Percentiles rank a stretch among this genome's conserved stretches.
Evolutionary conservation across 495 filamentous ascomycete species (phyloP).

Genomic region (Aspergillus avenaceus): DNA sequence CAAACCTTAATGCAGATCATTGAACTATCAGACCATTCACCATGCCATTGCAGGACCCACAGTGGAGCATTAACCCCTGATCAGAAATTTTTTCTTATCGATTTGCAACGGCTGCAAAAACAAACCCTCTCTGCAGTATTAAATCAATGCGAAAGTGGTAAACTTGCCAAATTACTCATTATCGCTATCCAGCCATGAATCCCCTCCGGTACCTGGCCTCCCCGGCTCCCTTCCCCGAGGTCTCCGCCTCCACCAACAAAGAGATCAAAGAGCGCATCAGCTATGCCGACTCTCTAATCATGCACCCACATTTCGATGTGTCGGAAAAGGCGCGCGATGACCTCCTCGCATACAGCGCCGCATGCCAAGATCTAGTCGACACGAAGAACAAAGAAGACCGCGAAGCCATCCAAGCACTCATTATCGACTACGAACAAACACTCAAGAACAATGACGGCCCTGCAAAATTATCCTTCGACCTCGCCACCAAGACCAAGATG

Average conservation of each 20-base stretch:
- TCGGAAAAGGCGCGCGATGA: not conserved
- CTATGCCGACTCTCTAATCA: conserved; percentile 1
- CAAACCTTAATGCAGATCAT: too few species aligned
- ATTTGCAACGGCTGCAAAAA: not conserved
- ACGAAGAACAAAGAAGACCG: not conserved
- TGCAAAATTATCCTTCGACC: conserved; percentile 6
- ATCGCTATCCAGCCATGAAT: not conserved
- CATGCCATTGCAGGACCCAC: too few species aligned
- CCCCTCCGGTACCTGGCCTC: conserved; percentile 8
- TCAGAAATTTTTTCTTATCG: not conserved
- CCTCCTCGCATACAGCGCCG: conserved; percentile 1
- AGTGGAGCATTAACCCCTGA: not conserved
- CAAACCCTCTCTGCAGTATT: too few species aligned
- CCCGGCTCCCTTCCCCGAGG: conserved; percentile 2
- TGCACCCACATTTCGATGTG: not conserved
- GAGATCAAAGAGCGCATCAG: conserved; percentile 7
- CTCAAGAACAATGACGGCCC: not conserved
- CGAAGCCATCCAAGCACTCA: not conserved
- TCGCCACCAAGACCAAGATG: conserved; percentile 12
- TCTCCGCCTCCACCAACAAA: conserved; percentile 4
- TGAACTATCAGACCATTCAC: too few species aligned
- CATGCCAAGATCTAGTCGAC: conserved; percentile 1
- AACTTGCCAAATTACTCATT: not conserved
- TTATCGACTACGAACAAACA: not conserved
- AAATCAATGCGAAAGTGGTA: not conserved